Evolutionary conservation across 768 basidiomycete species (phyloP), one percentile per base, ranked within the genome.

Genomic region (Suillus tomentosus): DNA sequence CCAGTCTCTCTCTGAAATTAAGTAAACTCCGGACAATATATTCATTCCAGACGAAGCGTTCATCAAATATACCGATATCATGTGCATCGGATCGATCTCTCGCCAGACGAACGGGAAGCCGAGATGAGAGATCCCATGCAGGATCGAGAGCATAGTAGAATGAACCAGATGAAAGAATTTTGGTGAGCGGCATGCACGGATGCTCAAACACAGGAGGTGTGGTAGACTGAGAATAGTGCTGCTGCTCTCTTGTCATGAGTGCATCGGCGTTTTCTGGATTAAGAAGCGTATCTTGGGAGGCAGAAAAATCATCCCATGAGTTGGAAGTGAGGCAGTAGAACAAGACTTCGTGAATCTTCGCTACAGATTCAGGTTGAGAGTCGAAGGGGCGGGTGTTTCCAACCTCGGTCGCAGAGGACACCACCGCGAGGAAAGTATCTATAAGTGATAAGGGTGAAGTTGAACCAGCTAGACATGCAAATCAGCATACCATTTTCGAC

Each of bases 41-140:
- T 69, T 92, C 89, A 73, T 99, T 99, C 96, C 96, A 99, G 14
- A 99, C 85, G 72, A 96, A 96, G 59, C 92, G 85, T 61, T 88
- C 87, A 73, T 96, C 94, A 68, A 89, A 94, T n/a, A 81, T 78
- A 27, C 79, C 81, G 10, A 83, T 73, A 69, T 91, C 87, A 66
- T 78, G 79, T 47, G 74, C 72, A 54, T 77, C 67, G 45, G 71
- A 77, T 61, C 73, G 76, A 69, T 84, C 82, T 73, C 85, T 79
- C 64, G 82, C 77, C 58, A 95, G 75, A 3, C 95, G 85, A 40
- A 87, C 84, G 17, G 89, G 80, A 45, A 99, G 80, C 53, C 96
- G 81, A 1, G 93, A 90, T 5, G 95, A 95, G 37, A 99, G 79
- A 75, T 99, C 96, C 94, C 96, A 98, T 8, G 84, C 81, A 0